Conservation (phyloP, 140 eudicot genomes). For the Artemisia princeps region DNA sequence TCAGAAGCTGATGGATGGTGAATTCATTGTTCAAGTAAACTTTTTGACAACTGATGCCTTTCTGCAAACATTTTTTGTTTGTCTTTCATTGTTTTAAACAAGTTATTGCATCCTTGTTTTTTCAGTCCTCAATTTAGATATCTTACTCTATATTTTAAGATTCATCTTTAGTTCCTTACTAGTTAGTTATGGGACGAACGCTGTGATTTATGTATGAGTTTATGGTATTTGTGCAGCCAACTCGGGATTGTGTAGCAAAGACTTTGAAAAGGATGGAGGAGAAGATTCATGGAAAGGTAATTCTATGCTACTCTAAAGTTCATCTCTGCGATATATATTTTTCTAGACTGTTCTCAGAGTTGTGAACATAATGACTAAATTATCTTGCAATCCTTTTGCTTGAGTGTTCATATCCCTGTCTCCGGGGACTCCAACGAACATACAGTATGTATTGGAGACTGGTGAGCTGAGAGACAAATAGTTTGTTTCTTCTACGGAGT, state of each 20-base stretch:
- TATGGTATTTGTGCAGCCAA: constrained; percentile 49
- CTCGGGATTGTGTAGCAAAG: constrained; percentile 82
- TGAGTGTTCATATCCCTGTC: not conserved
- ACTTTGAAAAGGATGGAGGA: constrained; percentile 79
- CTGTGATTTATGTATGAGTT: constrained; percentile 13
- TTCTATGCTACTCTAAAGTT: constrained; percentile 21
- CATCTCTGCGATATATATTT: too few relatives aligned
- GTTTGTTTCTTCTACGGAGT: too few relatives aligned
- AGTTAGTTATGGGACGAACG: not conserved
- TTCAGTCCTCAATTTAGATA: not conserved
- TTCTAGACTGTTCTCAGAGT: constrained; percentile 1
- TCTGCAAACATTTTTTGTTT: not conserved
- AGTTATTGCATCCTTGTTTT: not conserved
- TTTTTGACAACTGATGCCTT: constrained; percentile 8
- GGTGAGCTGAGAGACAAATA: too few relatives aligned
- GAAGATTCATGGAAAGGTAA: constrained; percentile 78
- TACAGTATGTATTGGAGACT: too few relatives aligned
- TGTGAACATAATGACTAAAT: not conserved
- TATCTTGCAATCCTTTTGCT: not conserved
- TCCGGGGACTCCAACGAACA: not conserved
- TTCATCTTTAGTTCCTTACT: not conserved
- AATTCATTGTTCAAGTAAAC: constrained; percentile 62
- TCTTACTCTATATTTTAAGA: too few relatives aligned
- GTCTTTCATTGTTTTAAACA: not conserved
- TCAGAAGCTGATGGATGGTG: constrained; percentile 82